Percentiles rank a stretch among this genome's conserved stretches.
Conservation (phyloP, 805 yeast genomes). For the Candida glaebosa region DNA sequence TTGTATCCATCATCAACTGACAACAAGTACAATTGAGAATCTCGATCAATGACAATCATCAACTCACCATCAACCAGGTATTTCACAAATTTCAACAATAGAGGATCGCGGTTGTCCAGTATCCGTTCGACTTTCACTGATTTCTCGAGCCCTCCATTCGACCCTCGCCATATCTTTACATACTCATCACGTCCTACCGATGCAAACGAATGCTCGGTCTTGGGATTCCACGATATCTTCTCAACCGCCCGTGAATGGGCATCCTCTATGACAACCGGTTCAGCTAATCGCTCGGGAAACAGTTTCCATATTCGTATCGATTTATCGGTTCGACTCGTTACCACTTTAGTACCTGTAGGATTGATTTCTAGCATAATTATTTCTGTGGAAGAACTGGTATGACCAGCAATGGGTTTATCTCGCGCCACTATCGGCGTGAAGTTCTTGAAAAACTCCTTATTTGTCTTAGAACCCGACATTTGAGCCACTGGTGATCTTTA, state of each 20-base stretch:
- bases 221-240: constrained; percentile 48
- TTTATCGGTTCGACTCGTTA: constrained; percentile 41
- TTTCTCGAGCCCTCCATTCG: constrained; percentile 28
- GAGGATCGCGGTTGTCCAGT: constrained; percentile 6
- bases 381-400: constrained; percentile 20
- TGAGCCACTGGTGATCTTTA: neutral
- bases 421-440: constrained; percentile 13
- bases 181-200: constrained; percentile 46
- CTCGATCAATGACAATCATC: constrained; percentile 42
- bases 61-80: constrained; percentile 48
- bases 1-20: constrained; percentile 29
- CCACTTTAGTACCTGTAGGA: constrained; percentile 39
- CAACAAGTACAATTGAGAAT: constrained; percentile 33
- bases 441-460: constrained; percentile 18
- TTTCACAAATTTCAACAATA: constrained; percentile 18
- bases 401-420: constrained; percentile 16
- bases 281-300: constrained; percentile 22
- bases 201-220: constrained; percentile 41
- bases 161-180: constrained; percentile 46
- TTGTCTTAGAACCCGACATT: constrained; percentile 3
- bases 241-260: constrained; percentile 40
- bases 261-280: constrained; percentile 37
- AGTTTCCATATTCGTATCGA: constrained; percentile 41
- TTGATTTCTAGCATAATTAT: constrained; percentile 38
- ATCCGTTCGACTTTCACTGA: constrained; percentile 25